phyloP scores from a whole-genome alignment of 768 basidiomycete genomes.

The Plicaturopsis crispa region DNA sequence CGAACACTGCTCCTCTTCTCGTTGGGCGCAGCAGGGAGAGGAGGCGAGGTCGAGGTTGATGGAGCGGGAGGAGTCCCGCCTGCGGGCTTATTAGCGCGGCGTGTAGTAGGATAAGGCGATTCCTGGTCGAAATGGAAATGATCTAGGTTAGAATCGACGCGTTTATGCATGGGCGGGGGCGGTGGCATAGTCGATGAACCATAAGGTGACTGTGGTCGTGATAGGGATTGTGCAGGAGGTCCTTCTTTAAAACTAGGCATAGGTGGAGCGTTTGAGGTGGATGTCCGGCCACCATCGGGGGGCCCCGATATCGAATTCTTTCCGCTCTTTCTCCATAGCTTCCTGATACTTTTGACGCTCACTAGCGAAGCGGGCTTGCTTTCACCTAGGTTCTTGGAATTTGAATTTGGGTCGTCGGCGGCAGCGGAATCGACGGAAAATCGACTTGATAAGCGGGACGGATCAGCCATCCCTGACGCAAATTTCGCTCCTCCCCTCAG shows the following conservation, averaged over 20 bases:
- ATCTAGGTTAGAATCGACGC: slow-evolving; percentile 36
- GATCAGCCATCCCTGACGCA: slow-evolving; percentile 18
- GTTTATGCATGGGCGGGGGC: slow-evolving; percentile 21
- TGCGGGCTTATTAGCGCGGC: no score
- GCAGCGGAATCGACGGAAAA: slow-evolving; percentile 72
- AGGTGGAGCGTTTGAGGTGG: no score
- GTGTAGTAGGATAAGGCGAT: slow-evolving; percentile 48
- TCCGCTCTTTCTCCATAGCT: slow-evolving; percentile 72
- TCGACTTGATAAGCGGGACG: slow-evolving; percentile 41
- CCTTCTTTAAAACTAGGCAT: neutral
- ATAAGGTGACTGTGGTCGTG: slow-evolving; percentile 1
- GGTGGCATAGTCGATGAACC: neutral
- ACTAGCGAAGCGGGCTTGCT: slow-evolving; percentile 46
- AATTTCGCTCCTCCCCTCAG: slow-evolving; percentile 5
- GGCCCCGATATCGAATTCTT: slow-evolving; percentile 32
- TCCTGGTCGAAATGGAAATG: slow-evolving; percentile 69
- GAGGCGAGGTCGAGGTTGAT: slow-evolving; percentile 17
- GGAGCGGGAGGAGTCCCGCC: slow-evolving; percentile 11
- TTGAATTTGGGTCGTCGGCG: slow-evolving; percentile 8
- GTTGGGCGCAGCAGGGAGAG: slow-evolving; percentile 23
- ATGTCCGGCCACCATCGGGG: slow-evolving; percentile 5
- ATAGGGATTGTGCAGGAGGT: neutral
- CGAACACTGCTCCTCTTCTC: slow-evolving; percentile 40
- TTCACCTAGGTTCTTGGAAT: slow-evolving; percentile 12
- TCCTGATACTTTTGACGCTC: slow-evolving; percentile 67